A percentile compares a stretch with the other conserved stretches of the same genome.
These are phyloP conservation scores for Apiotrichum veenhuisii DNA, from an alignment of 1,284 basidiomycete genomes.

Conservation along the genomic window DNA sequence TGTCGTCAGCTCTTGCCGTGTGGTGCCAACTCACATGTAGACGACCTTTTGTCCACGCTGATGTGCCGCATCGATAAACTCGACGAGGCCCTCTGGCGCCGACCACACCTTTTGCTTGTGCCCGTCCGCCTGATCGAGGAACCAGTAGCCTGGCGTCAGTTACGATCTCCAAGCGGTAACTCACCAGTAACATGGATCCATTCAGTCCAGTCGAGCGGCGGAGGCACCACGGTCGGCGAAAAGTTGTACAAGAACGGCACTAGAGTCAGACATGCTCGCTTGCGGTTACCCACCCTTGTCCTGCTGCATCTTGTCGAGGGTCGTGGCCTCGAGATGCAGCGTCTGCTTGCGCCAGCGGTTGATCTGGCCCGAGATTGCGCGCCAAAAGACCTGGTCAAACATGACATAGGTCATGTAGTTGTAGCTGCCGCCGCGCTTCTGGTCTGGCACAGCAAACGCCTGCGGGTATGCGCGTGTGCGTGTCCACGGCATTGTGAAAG, in stretches of 20 bases:
- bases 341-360: constrained; percentile 85
- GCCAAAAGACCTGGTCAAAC: constrained; percentile 99
- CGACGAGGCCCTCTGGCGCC: constrained; percentile 64
- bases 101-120: constrained; percentile 71
- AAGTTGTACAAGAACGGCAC: constrained; percentile 98
- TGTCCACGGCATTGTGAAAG: constrained; percentile 70
- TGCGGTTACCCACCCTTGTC: constrained; percentile 58
- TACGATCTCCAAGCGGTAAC: constrained; percentile 2
- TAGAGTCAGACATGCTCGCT: not conserved
- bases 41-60: constrained; percentile 78
- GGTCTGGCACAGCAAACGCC: constrained; percentile 93
- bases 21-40: constrained; percentile 60
- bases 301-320: constrained; percentile 85
- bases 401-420: constrained; percentile 78
- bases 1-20: not conserved
- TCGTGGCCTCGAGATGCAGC: constrained; percentile 74
- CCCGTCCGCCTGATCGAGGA: constrained; percentile 91
- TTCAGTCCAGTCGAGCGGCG: constrained; percentile 92
- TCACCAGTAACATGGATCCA: constrained; percentile 92
- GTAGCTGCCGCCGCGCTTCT: constrained; percentile 89
- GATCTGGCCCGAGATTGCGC: constrained; percentile 85
- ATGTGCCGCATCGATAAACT: constrained; percentile 77
- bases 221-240: constrained; percentile 59
- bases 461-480: constrained; percentile 84
- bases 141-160: constrained; percentile 74